Base-by-base conservation (phyloP, 495 filamentous ascomycete genomes). In the Penicillium paxilli region DNA sequence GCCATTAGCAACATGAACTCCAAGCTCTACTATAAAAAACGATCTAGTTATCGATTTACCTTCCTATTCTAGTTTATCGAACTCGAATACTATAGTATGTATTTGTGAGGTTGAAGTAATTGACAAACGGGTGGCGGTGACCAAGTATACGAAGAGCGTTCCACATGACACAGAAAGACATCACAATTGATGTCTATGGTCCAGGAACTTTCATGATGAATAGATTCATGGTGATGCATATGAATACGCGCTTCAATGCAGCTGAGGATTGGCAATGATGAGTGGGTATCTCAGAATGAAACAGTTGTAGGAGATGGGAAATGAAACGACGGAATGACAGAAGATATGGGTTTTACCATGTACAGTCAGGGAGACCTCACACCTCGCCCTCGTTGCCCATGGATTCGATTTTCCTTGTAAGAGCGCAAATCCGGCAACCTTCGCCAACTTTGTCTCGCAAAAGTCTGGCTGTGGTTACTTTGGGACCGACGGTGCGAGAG, bases 381-480 rank as follows among this genome's bases (percentile, higher is more conserved):
- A 44, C 41, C 16, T 55, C 58, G 9, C 25, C 51, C 28, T 62
- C 55, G 45, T 17, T 63, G 12, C 67, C 73, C 22, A 76, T 57
- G 3, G 67, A 61, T 50, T 76, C 70, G 8, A 76, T 63, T 28
- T 74, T 67, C 55, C 69, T 71, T 20, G 67, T 69, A 32, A 75
- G 42, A 4, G 74, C 74, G 67, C 87, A 90, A 25, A 88, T 81
- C 8, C 83, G 83, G 72, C 89, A 92, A 5, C 91, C 89, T 23
- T 83, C 83, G 21, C 78, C 73, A 24, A 95, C 80, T 49, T 78
- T 77, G 51, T 91, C 87, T 54, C 85, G 80, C 47, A 97, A 70
- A 50, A 96, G 68, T 58, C 90, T 82, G 16, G 92, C 92, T 61
- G 92, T 89, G 40, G 87, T 90, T n/a, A 96, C 92, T 68, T 97